Conservation (phyloP, 2,329 filamentous ascomycete species). For the Nemania abortiva region DNA sequence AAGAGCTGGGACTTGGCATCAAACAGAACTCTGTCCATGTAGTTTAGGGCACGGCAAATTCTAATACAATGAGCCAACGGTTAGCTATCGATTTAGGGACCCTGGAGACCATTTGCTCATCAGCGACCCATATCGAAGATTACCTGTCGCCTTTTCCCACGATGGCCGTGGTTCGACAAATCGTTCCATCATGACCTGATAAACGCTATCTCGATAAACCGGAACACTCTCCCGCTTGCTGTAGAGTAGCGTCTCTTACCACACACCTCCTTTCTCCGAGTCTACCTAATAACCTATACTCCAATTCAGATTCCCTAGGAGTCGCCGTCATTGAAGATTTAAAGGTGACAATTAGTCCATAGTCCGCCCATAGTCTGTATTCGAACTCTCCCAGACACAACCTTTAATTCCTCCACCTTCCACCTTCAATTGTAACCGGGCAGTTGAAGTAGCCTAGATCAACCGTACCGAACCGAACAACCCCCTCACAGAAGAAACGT, state of each 20-base stretch:
- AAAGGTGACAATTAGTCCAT: too few relatives aligned
- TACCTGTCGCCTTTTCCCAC: slow-evolving; percentile 8
- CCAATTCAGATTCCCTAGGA: neutral
- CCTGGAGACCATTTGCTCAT: slow-evolving; percentile 16
- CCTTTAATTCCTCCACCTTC: neutral
- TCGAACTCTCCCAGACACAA: neutral
- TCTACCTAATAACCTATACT: neutral
- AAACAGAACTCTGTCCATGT: slow-evolving; percentile 9
- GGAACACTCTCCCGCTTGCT: neutral
- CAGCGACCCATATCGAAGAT: slow-evolving; percentile 28
- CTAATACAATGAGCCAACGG: slow-evolving; percentile 1
- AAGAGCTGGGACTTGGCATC: slow-evolving; percentile 12
- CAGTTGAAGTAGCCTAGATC: neutral
- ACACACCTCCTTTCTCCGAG: slow-evolving; percentile 20
- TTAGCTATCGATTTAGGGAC: slow-evolving; percentile 26
- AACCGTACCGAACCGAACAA: slow-evolving; percentile 7
- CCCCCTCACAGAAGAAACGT: slow-evolving; percentile 5
- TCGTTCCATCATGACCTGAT: slow-evolving; percentile 53
- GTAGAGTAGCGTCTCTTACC: slow-evolving; percentile 5
- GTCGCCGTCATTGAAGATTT: neutral
- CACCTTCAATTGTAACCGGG: neutral
- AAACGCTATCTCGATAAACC: slow-evolving; percentile 20
- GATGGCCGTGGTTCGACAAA: slow-evolving; percentile 42
- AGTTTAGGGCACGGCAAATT: slow-evolving; percentile 3
- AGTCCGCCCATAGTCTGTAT: neutral